Conservation (phyloP, 1,284 basidiomycete genomes). For the Coniferiporia sulphurascens region DNA sequence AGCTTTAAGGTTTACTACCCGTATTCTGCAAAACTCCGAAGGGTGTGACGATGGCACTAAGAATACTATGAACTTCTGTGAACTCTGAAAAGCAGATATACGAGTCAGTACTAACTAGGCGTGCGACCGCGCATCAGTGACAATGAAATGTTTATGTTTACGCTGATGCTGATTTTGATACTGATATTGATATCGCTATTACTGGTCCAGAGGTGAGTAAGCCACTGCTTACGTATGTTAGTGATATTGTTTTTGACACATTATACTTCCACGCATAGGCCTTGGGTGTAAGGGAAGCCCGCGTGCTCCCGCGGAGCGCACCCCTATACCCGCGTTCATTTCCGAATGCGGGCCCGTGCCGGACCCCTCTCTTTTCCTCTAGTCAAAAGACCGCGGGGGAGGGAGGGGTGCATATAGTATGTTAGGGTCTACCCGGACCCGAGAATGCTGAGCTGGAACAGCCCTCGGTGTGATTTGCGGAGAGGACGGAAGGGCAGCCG, state of each 20-base stretch:
- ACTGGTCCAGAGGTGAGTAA: background rate
- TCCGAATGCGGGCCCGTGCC: background rate
- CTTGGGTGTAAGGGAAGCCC: constrained; percentile 1
- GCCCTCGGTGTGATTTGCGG: too few species aligned
- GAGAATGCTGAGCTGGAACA: too few species aligned
- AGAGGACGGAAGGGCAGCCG: too few species aligned
- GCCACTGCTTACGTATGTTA: background rate
- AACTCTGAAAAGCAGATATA: constrained; percentile 9
- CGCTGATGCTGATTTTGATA: too few species aligned
- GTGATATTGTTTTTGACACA: background rate
- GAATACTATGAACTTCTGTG: background rate
- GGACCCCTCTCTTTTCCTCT: background rate
- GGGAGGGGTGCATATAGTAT: too few species aligned
- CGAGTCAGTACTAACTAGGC: background rate
- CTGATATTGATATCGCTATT: too few species aligned
- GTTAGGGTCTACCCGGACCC: too few species aligned
- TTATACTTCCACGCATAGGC: constrained; percentile 6
- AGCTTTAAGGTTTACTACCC: constrained; percentile 1
- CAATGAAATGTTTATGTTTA: too few species aligned
- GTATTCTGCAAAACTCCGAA: constrained; percentile 1
- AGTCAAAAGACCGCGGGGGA: background rate
- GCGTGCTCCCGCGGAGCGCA: constrained; percentile 7
- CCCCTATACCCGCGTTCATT: background rate
- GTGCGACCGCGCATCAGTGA: background rate
- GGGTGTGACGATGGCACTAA: background rate